These are phyloP conservation scores for Plasmodium knowlesi DNA, from an alignment of 169 alveolate species.

Conservation along the genomic window DNA sequence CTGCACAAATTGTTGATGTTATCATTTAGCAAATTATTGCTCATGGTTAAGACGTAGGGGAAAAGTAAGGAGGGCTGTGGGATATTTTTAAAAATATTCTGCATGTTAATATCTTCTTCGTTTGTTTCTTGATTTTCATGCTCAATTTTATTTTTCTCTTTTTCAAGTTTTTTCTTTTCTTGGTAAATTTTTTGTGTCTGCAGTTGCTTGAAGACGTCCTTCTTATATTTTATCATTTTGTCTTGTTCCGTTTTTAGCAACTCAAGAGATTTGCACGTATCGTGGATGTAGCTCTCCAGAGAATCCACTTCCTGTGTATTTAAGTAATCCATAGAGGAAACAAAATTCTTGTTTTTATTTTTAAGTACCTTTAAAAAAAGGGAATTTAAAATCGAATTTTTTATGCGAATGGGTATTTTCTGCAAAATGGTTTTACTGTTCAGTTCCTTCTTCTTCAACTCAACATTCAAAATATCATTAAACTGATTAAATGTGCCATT, in stretches of 20 bases:
- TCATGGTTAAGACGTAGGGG: constrained; percentile 71
- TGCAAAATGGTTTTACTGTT: constrained; percentile 65
- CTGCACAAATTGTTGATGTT: constrained; percentile 71
- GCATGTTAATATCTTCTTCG: constrained; percentile 53
- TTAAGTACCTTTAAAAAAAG: constrained; percentile 61
- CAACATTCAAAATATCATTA: constrained; percentile 67
- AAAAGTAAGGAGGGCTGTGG: constrained; percentile 68
- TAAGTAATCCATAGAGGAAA: constrained; percentile 36
- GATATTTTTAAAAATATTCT: constrained; percentile 50
- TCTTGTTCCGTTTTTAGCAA: constrained; percentile 58
- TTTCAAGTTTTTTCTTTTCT: constrained; percentile 66
- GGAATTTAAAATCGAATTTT: constrained; percentile 45
- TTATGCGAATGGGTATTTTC: constrained; percentile 40
- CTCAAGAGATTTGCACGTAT: constrained; percentile 53
- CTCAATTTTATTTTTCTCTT: constrained; percentile 62
- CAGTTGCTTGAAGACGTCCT: constrained; percentile 69
- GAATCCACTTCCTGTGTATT: constrained; percentile 48
- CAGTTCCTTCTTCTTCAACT: constrained; percentile 43
- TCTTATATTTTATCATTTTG: constrained; percentile 58
- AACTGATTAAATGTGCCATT: constrained; percentile 56
- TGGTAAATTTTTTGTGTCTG: constrained; percentile 67
- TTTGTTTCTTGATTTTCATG: constrained; percentile 62
- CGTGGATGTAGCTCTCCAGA: constrained; percentile 39
- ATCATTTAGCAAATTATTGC: constrained; percentile 59
- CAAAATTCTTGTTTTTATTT: constrained; percentile 60